phyloP scores from a whole-genome alignment of 306 rosid genomes.

The Canavalia ensiformis region DNA sequence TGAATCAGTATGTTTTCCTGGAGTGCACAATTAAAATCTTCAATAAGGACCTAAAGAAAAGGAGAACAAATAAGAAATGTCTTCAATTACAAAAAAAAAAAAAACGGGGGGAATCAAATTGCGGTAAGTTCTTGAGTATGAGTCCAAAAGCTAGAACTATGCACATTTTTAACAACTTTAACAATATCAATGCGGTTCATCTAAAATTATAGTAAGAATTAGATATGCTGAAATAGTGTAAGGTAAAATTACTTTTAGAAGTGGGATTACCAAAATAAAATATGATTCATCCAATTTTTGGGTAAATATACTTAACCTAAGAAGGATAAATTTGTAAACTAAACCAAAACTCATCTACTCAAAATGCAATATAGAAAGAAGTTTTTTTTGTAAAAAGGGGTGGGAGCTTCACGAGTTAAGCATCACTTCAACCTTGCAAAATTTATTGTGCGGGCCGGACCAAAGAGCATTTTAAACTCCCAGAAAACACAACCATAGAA shows the following conservation, averaged over 20 bases:
- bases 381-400: not conserved
- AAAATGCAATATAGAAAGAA: slow-evolving; percentile 13
- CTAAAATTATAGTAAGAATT: slow-evolving; percentile 30
- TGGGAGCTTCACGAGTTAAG: slow-evolving; percentile 5
- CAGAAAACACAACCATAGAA: slow-evolving; percentile 7
- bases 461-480: slow-evolving; percentile 21
- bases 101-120: slow-evolving; percentile 13
- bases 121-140: slow-evolving; percentile 8
- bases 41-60: slow-evolving; percentile 77
- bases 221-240: not conserved
- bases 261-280: slow-evolving; percentile 17
- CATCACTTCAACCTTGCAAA: slow-evolving; percentile 21
- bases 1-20: slow-evolving; percentile 97
- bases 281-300: slow-evolving; percentile 18
- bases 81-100: slow-evolving; percentile 24
- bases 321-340: not conserved
- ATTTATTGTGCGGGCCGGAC: not conserved
- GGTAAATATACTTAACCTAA: not conserved
- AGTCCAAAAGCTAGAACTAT: slow-evolving; percentile 13
- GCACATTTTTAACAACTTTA: slow-evolving; percentile 7
- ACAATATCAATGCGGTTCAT: slow-evolving; percentile 20
- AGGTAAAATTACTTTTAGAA: not conserved
- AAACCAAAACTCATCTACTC: slow-evolving; percentile 10
- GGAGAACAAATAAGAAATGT: slow-evolving; percentile 22
- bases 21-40: slow-evolving; percentile 96